A percentile compares a stretch with the other conserved stretches of the same genome.
Conservation (phyloP, 495 filamentous ascomycete species). For the Terfezia boudieri region DNA sequence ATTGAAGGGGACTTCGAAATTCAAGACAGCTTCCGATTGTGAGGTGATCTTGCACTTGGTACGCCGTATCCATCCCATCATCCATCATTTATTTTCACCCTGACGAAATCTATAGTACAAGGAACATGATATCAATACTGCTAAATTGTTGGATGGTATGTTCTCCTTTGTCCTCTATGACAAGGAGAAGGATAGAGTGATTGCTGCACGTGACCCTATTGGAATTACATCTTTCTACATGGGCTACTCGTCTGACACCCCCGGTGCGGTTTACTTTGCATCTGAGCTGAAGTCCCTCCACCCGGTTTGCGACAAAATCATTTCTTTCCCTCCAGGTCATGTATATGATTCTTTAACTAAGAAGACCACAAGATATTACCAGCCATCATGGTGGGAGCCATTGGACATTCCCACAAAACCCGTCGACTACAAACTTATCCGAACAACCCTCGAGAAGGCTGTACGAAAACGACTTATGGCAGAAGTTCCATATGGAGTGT, state of each 20-base stretch:
- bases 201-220: conserved; percentile 89
- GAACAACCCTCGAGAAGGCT: conserved; percentile 64
- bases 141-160: conserved; percentile 94
- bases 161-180: conserved; percentile 98
- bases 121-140: conserved; percentile 77
- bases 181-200: conserved; percentile 67
- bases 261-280: conserved; percentile 76
- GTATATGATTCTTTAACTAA: conserved; percentile 82
- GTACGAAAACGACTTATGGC: conserved; percentile 96
- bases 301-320: conserved; percentile 85
- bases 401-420: conserved; percentile 51
- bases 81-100: neutral
- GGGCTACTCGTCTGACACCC: conserved; percentile 63
- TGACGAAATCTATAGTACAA: conserved; percentile 42
- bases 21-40: conserved; percentile 95
- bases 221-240: conserved; percentile 96
- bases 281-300: conserved; percentile 89
- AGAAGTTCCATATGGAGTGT: conserved; percentile 90
- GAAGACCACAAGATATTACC: conserved; percentile 60
- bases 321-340: conserved; percentile 84
- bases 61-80: conserved; percentile 19
- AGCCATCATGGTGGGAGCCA: conserved; percentile 84
- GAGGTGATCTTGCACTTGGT: conserved; percentile 96
- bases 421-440: conserved; percentile 56
- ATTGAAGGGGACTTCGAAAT: conserved; percentile 59